A percentile compares a stretch with the other conserved stretches of the same genome.
Evolutionary conservation across 1,284 basidiomycete genomes (phyloP).

Genomic region (Cutaneotrichosporon sp.): DNA sequence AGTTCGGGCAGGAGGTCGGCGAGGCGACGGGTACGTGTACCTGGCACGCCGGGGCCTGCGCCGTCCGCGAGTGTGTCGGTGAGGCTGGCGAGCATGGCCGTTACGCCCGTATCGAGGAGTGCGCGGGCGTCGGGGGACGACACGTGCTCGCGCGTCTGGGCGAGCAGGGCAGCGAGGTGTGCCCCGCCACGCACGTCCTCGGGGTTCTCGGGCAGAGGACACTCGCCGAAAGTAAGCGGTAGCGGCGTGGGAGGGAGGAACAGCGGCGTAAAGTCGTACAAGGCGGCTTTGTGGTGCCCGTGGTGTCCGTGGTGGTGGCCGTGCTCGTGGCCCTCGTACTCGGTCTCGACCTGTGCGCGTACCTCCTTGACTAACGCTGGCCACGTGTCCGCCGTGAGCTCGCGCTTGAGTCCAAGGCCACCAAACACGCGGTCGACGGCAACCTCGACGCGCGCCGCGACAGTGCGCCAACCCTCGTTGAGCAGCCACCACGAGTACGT

Average conservation of each 20-base stretch:
- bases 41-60: neutral
- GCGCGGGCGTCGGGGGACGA: constrained; percentile 37
- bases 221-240: constrained; percentile 7
- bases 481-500: constrained; percentile 48
- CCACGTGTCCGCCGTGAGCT: constrained; percentile 39
- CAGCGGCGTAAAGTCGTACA: constrained; percentile 38
- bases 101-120: constrained; percentile 37
- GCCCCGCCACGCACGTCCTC: constrained; percentile 19
- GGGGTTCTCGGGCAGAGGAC: constrained; percentile 21
- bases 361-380: constrained; percentile 35
- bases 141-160: constrained; percentile 37
- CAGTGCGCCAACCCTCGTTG: constrained; percentile 43
- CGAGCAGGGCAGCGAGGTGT: constrained; percentile 31
- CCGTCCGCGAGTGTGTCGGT: constrained; percentile 20
- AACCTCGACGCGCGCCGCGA: constrained; percentile 32
- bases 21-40: constrained; percentile 6
- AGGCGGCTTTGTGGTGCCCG: constrained; percentile 10
- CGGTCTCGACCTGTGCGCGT: constrained; percentile 37
- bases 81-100: constrained; percentile 28
- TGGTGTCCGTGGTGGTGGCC: neutral
- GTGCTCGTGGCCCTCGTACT: neutral
- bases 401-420: constrained; percentile 41
- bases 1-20: constrained; percentile 43
- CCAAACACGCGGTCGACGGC: constrained; percentile 42
- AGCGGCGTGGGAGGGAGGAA: constrained; percentile 34